phyloP scores from a whole-genome alignment of 768 basidiomycete species.

The Phallus indusiatus region DNA sequence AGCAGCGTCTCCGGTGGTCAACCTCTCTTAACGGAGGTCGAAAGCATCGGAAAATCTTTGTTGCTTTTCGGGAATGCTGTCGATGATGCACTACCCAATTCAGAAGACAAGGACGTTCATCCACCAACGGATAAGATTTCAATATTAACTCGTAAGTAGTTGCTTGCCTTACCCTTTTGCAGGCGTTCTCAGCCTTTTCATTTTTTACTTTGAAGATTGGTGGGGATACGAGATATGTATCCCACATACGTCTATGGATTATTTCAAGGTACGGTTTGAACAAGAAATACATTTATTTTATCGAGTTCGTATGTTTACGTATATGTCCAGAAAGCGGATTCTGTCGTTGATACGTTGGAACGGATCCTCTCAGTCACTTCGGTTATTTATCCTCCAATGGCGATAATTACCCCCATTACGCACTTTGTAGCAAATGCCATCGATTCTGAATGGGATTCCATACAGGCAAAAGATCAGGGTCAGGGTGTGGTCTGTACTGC shows the following conservation, averaged over 20 bases:
- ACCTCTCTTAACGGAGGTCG: conserved; percentile 58
- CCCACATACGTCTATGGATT: conserved; percentile 57
- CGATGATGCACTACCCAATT: conserved; percentile 48
- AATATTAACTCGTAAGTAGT: conserved; percentile 60
- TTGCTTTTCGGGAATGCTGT: conserved; percentile 74
- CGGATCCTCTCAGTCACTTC: conserved; percentile 70
- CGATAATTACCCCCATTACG: conserved; percentile 78
- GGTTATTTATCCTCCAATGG: conserved; percentile 61
- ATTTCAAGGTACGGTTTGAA: conserved; percentile 40
- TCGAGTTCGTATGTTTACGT: neutral
- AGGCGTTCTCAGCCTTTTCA: conserved; percentile 3
- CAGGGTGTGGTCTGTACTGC: conserved; percentile 80
- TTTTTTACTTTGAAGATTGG: conserved; percentile 50
- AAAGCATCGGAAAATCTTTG: conserved; percentile 65
- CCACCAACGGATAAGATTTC: conserved; percentile 74
- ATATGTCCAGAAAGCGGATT: conserved; percentile 39
- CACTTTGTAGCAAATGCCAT: conserved; percentile 75
- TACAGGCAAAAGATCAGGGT: conserved; percentile 56
- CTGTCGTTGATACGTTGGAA: conserved; percentile 53
- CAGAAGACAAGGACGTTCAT: conserved; percentile 57
- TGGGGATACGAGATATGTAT: conserved; percentile 80
- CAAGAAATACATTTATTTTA: neutral
- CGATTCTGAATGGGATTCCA: conserved; percentile 62
- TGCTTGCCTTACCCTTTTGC: neutral
- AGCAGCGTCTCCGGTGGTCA: conserved; percentile 70